A percentile compares a stretch with the other conserved stretches of the same genome.
Evolutionary conservation across 2,329 filamentous ascomycete genomes (phyloP).

Genomic region (Xenoacremonium recifei): DNA sequence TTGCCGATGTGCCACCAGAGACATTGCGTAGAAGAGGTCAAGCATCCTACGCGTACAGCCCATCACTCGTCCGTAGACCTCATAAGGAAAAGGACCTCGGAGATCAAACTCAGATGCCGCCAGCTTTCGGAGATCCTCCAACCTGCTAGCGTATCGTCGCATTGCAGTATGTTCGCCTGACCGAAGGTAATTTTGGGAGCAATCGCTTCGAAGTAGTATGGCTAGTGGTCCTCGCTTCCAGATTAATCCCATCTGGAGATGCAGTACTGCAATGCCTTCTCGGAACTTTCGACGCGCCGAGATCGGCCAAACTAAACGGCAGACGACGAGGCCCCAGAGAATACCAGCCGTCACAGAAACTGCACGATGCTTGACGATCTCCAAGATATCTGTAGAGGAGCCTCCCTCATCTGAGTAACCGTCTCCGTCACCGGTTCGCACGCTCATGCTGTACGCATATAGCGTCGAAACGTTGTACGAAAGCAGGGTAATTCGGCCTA

Average conservation of each 20-base stretch:
- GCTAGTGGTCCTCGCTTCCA: constrained; percentile 92
- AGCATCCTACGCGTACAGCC: constrained; percentile 78
- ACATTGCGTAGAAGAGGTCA: constrained; percentile 95
- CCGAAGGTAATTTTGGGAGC: constrained; percentile 65
- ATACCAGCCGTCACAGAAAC: constrained; percentile 86
- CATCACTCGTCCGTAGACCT: constrained; percentile 71
- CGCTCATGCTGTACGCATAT: constrained; percentile 86
- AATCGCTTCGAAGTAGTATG: constrained; percentile 61
- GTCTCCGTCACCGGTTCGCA: constrained; percentile 63
- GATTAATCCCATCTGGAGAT: constrained; percentile 90
- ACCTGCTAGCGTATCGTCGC: constrained; percentile 48
- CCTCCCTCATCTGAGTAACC: constrained; percentile 85
- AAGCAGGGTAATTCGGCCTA: constrained; percentile 90
- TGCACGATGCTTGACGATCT: constrained; percentile 85
- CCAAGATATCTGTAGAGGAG: constrained; percentile 74
- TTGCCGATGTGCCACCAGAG: constrained; percentile 82
- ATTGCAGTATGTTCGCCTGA: constrained; percentile 10
- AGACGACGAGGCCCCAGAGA: constrained; percentile 88
- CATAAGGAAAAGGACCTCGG: constrained; percentile 77
- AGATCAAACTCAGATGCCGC: constrained; percentile 85
- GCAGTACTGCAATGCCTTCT: constrained; percentile 81
- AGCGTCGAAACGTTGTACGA: constrained; percentile 95
- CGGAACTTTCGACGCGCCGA: constrained; percentile 85
- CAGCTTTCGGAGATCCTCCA: constrained; percentile 70
- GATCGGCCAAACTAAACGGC: constrained; percentile 88